Evolutionary conservation across 2,329 filamentous ascomycete genomes (phyloP), one percentile per base, ranked within the genome.

Genomic region (Calcarisporium arbuscula): DNA sequence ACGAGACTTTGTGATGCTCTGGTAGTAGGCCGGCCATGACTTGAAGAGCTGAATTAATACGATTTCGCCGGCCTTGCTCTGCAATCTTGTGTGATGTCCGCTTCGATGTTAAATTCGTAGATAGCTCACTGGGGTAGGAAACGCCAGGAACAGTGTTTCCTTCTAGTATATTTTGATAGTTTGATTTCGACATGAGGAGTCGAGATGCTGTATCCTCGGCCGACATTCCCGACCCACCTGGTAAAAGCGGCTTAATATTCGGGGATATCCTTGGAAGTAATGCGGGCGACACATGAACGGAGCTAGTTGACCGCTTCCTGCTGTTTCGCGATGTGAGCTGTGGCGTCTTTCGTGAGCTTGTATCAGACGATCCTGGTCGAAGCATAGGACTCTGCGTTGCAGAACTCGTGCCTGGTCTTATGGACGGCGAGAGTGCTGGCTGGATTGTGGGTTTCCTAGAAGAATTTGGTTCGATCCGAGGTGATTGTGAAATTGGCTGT

Each of bases 71-170:
- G 6, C 92, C 92, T 64, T 98, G 92, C 62, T 98, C 92, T 14
- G 92, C 92, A 46, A 98, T 86, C 61, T 98, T 98, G 65, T 98
- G 92, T 28, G 88, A 95, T 3, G 92, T 96, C 34, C 90, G 82
- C 65, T 98, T 98, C 4, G 88, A 95, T 1, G 89, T 95, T 18
- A 98, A 67, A 45, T 95, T 95, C 16, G 89, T 94, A 6, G 89
- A 94, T 27, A 98, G 70, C 33, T 89, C 85, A 47, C 85, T 87
- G 1, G 90, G 89, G 48, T 95, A 96, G 2, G 83, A 84, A 10
- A 95, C 83, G 10, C 90, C 90, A 0, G 89, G 89, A 1, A 95
- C 78, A 36, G 82, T 81, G 32, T 88, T 96, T 31, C 92, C 92
- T 56, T 96, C 92, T 9, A 98, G 65, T 23, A 98, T 92, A 50